Evolutionary conservation across 2,329 filamentous ascomycete genomes (phyloP).

Genomic region (Helotiales sp.): DNA sequence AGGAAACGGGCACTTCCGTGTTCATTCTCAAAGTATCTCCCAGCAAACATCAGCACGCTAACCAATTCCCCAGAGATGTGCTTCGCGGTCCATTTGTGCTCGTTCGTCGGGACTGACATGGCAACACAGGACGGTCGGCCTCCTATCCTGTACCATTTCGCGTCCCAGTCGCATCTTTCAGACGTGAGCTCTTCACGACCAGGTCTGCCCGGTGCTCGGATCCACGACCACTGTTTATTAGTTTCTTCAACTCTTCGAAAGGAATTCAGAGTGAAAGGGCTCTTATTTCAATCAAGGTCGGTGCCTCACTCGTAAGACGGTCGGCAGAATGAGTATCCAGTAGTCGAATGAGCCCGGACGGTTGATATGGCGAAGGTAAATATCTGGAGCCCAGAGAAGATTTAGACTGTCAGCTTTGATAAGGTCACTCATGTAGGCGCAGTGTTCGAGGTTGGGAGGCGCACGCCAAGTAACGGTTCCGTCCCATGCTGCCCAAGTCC

Average conservation of each 20-base stretch:
- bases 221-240: not conserved
- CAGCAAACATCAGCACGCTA: slow-evolving; percentile 5
- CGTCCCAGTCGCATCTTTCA: not conserved
- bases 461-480: not conserved
- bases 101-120: slow-evolving; percentile 4
- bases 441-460: not conserved
- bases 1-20: slow-evolving; percentile 5
- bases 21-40: not conserved
- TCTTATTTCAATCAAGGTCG: not conserved
- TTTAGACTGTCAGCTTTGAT: not conserved
- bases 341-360: not conserved
- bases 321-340: not conserved
- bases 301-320: not conserved
- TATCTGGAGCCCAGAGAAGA: not conserved
- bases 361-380: not conserved
- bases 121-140: not conserved
- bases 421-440: not conserved
- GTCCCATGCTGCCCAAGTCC: slow-evolving; percentile 12
- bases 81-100: not conserved
- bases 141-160: slow-evolving; percentile 2
- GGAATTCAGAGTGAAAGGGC: not conserved
- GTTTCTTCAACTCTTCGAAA: not conserved
- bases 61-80: slow-evolving; percentile 1
- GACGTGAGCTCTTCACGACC: not conserved
- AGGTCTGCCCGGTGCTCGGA: not conserved